Percentiles rank a stretch among this genome's conserved stretches.
These are phyloP conservation scores for Clavispora phyllophila DNA, from an alignment of 805 yeast genomes.

Conservation along the genomic window DNA sequence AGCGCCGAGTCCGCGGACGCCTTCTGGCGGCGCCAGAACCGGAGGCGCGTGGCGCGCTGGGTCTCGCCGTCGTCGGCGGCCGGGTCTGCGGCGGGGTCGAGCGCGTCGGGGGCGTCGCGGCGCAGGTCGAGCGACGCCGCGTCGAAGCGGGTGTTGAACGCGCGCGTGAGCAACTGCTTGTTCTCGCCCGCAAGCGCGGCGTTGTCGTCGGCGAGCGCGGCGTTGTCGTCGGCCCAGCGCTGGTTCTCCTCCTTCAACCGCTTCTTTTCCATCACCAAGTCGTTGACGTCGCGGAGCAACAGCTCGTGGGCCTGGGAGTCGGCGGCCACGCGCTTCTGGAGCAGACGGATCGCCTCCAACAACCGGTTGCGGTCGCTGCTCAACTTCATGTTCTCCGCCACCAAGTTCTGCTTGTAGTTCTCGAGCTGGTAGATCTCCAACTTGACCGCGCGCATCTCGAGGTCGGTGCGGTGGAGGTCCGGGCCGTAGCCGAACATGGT, in stretches of 20 bases:
- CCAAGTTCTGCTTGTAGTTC: conserved; percentile 17
- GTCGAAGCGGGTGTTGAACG: background rate
- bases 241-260: conserved; percentile 29
- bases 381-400: conserved; percentile 23
- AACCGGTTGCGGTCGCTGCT: conserved; percentile 22
- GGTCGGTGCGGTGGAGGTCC: conserved; percentile 25
- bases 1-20: no score
- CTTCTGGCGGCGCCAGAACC: conserved; percentile 43
- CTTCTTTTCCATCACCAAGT: conserved; percentile 43
- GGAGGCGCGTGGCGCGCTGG: conserved; percentile 32
- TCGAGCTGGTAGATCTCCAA: conserved; percentile 37
- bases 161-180: background rate
- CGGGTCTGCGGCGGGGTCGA: conserved; percentile 4
- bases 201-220: background rate
- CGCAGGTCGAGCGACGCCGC: background rate
- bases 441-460: conserved; percentile 33
- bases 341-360: conserved; percentile 33
- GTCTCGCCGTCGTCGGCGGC: conserved; percentile 4
- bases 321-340: conserved; percentile 37
- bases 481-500: conserved; percentile 24
- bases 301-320: conserved; percentile 40
- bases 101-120: conserved; percentile 5
- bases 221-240: background rate
- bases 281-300: conserved; percentile 47
- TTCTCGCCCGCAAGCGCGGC: conserved; percentile 1